phyloP scores from a whole-genome alignment of 352 stramenopile genomes.

The Phytophthora macrochlamydospora region DNA sequence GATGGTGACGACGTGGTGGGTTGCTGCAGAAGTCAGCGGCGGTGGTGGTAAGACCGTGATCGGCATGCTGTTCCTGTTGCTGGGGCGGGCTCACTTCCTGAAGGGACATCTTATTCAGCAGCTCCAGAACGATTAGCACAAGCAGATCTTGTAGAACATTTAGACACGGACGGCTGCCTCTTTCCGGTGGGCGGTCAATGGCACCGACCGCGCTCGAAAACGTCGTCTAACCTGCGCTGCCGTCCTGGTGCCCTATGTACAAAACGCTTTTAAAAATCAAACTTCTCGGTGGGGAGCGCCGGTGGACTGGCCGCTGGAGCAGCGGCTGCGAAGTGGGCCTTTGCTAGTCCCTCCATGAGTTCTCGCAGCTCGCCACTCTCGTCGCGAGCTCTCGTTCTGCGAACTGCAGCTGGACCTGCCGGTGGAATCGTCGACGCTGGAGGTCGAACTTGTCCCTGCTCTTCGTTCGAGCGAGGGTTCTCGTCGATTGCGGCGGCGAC shows the following conservation, averaged over 20 bases:
- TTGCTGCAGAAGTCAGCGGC: no score
- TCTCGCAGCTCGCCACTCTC: slow-evolving; percentile 67
- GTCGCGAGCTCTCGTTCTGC: slow-evolving; percentile 30
- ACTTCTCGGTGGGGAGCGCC: slow-evolving; percentile 58
- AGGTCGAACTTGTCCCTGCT: slow-evolving; percentile 21
- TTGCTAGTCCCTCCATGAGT: slow-evolving; percentile 58
- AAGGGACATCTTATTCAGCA: no score
- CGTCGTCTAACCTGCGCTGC: neutral
- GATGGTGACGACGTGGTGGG: no score
- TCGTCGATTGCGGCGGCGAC: slow-evolving; percentile 3
- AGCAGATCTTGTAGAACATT: no score
- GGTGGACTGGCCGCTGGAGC: slow-evolving; percentile 58
- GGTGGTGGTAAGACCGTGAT: no score
- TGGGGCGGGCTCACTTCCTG: no score
- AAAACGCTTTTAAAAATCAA: slow-evolving; percentile 40
- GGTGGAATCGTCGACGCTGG: slow-evolving; percentile 4
- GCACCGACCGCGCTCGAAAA: no score
- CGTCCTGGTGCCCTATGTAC: neutral
- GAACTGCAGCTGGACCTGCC: neutral
- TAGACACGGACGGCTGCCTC: no score
- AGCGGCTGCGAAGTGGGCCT: slow-evolving; percentile 50
- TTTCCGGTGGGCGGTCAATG: neutral
- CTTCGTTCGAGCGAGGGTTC: slow-evolving; percentile 29
- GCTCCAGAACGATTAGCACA: no score
- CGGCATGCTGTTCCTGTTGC: no score